Evolutionary conservation across 345 rosid genomes (phyloP), one percentile per base, ranked within the genome.

Genomic region (Laguncularia racemosa): DNA sequence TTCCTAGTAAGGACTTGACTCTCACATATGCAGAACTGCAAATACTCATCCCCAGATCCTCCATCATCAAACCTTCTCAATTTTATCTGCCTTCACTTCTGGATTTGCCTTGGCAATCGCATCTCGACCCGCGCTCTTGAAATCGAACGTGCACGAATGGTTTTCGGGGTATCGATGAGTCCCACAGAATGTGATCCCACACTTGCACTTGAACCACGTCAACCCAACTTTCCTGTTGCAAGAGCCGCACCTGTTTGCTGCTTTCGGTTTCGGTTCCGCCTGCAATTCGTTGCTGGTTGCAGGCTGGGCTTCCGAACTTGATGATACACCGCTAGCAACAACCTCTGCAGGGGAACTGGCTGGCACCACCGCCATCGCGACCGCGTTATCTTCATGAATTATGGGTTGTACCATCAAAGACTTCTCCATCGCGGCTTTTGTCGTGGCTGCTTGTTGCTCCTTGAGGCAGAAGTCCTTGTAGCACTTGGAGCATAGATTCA

Each of bases 401-500:
- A 71, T 48, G 63, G 53, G 52, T 65, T 56, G 13, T 33, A 9
- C 40, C 40, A 33, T 33, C 11, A 90, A 69, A 1, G 97, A 83
- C 46, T 78, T 87, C 70, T 80, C 71, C 57, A 88, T 76, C 0
- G 78, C 95, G 18, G 89, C 85, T 71, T 80, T 85, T 0, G 87
- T 84, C 4, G 81, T 72, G 0, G 79, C 83, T 1, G 80, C 76
- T 26, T 71, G 88, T 54, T 83, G 86, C 54, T 91, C 96, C 46
- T 63, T 43, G 2, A 67, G 77, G 4, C 85, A 83, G 1, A 82
- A 20, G 59, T 82, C 83, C 16, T 77, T 63, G 79, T 81, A 87
- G 69, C 97, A 91, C 80, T 83, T 87, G 44, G 97, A 91, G 62
- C 96, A 91, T 13, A 91, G 90, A 62, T 82, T 78, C 91, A 85